phyloP scores from a whole-genome alignment of 495 filamentous ascomycete genomes.

The Talaromyces nanjingensis region DNA sequence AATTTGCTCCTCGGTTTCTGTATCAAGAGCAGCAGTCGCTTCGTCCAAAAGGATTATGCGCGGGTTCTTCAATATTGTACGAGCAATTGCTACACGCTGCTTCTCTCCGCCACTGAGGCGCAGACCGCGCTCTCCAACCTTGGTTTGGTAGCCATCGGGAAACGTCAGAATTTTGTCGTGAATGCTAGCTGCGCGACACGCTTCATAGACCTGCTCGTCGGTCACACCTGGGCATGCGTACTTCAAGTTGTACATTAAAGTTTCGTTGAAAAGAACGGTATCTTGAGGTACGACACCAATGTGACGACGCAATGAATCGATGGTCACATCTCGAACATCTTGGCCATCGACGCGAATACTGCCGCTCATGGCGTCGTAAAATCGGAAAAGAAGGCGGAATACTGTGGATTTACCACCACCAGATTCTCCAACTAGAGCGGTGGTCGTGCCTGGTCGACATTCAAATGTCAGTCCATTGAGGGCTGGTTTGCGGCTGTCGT shows the following conservation, averaged over 20 bases:
- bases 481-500: conserved; percentile 82
- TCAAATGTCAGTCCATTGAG: conserved; percentile 74
- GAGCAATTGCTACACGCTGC: conserved; percentile 93
- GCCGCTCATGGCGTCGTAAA: conserved; percentile 77
- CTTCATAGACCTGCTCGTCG: conserved; percentile 82
- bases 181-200: conserved; percentile 86
- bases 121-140: conserved; percentile 90
- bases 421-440: conserved; percentile 90
- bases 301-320: conserved; percentile 82
- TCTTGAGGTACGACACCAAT: conserved; percentile 98
- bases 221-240: conserved; percentile 85
- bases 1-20: conserved; percentile 93
- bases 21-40: conserved; percentile 91
- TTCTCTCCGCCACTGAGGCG: conserved; percentile 93
- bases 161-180: conserved; percentile 93
- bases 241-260: conserved; percentile 91
- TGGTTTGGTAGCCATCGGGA: conserved; percentile 86
- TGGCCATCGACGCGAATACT: conserved; percentile 76
- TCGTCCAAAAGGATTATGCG: conserved; percentile 95
- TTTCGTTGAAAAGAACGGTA: conserved; percentile 94
- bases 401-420: conserved; percentile 96
- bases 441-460: conserved; percentile 83
- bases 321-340: conserved; percentile 78
- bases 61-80: conserved; percentile 92
- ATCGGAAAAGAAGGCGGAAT: conserved; percentile 93